A percentile compares a stretch with the other conserved stretches of the same genome.
These are phyloP conservation scores for Mucuna pruriens DNA, from an alignment of 306 rosid species.

Conservation along the genomic window DNA sequence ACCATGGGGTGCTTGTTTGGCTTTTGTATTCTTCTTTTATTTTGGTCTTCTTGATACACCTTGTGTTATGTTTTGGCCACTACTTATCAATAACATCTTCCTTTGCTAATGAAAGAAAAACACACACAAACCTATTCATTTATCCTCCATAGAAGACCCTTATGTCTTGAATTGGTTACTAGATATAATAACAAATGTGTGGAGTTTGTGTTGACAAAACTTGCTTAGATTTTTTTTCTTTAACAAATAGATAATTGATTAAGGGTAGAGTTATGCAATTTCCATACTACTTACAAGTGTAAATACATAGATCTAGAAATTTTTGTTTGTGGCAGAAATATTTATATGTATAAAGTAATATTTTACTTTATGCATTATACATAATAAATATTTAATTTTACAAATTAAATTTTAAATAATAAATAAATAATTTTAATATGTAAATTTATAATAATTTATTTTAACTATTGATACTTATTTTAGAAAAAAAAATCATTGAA, in stretches of 20 bases:
- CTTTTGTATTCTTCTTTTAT: too few species aligned
- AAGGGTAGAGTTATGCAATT: background rate
- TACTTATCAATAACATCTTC: background rate
- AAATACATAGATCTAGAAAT: too few species aligned
- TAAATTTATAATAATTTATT: too few species aligned
- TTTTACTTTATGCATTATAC: too few species aligned
- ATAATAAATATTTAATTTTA: too few species aligned
- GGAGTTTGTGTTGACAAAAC: background rate
- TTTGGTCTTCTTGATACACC: background rate
- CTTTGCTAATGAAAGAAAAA: background rate
- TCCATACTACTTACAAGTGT: background rate
- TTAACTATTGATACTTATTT: too few species aligned
- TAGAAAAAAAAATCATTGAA: too few species aligned
- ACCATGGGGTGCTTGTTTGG: too few species aligned
- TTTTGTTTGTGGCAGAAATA: too few species aligned
- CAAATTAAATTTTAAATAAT: too few species aligned
- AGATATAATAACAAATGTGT: background rate
- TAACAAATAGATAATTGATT: background rate
- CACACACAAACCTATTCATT: background rate
- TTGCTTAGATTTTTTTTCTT: background rate
- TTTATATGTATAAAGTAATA: too few species aligned
- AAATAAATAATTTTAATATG: too few species aligned
- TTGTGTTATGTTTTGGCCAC: background rate
- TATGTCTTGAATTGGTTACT: background rate
- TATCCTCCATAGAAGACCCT: background rate